These are phyloP conservation scores for Populus alba DNA, from an alignment of 345 rosid species.

Conservation along the genomic window DNA sequence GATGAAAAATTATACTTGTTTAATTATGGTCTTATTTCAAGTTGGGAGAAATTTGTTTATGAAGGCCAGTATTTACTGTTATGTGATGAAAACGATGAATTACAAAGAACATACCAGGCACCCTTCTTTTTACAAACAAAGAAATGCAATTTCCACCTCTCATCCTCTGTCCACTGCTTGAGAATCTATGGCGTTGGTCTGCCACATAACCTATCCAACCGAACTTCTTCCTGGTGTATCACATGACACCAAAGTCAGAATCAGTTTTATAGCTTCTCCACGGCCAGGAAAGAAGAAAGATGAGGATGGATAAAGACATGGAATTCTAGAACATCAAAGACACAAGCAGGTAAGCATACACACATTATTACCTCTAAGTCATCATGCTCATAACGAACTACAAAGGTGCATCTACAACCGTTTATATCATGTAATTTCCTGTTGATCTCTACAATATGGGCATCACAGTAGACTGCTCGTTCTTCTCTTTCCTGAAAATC, in stretches of 20 bases:
- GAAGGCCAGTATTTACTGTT: not conserved
- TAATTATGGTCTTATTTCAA: not conserved
- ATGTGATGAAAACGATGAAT: not conserved
- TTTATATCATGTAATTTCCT: slow-evolving; percentile 47
- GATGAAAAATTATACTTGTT: not conserved
- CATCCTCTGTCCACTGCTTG: not conserved
- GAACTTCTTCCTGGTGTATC: slow-evolving; percentile 39
- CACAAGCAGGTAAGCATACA: not conserved
- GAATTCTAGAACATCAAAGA: not conserved
- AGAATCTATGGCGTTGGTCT: slow-evolving; percentile 29
- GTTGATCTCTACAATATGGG: slow-evolving; percentile 51
- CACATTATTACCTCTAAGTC: slow-evolving; percentile 39
- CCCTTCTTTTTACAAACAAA: too few relatives aligned
- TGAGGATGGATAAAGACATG: not conserved
- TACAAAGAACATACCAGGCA: not conserved
- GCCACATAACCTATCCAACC: slow-evolving; percentile 41
- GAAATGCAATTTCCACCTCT: not conserved
- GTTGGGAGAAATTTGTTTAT: not conserved
- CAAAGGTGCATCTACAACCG: slow-evolving; percentile 56
- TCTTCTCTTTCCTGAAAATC: slow-evolving; percentile 52
- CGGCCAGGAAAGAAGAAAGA: not conserved
- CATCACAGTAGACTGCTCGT: slow-evolving; percentile 64
- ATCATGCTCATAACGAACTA: slow-evolving; percentile 56
- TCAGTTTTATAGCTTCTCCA: not conserved
- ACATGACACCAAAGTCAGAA: not conserved